phyloP scores from a whole-genome alignment of 1,284 basidiomycete genomes.

The Neotropicomus parvogracilis region DNA sequence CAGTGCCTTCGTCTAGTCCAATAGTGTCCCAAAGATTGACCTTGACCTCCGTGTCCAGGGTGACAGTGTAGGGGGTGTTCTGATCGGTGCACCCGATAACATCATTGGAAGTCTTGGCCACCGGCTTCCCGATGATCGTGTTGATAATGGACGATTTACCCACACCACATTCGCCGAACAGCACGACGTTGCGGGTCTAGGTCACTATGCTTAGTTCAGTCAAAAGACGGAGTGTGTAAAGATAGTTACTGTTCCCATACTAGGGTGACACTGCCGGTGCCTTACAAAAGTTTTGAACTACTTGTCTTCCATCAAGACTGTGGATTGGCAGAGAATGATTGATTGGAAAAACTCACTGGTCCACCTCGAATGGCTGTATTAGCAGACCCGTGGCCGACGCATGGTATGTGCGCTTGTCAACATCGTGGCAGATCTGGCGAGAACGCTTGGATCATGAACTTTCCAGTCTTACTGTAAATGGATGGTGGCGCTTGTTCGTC shows the following conservation, averaged over 20 bases:
- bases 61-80: constrained; percentile 5
- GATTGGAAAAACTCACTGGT: constrained; percentile 10
- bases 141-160: constrained; percentile 32
- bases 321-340: background rate
- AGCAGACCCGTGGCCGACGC: background rate
- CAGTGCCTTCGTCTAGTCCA: constrained; percentile 22
- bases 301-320: background rate
- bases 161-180: constrained; percentile 29
- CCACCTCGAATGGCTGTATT: background rate
- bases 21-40: constrained; percentile 29
- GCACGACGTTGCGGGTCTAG: constrained; percentile 23
- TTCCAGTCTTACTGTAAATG: background rate
- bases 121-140: constrained; percentile 10
- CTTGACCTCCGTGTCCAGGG: constrained; percentile 8
- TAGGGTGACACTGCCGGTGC: background rate
- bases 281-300: no score
- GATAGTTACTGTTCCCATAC: constrained; percentile 17
- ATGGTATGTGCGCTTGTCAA: background rate
- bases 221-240: background rate
- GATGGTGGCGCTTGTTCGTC: background rate
- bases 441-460: background rate
- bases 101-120: constrained; percentile 19
- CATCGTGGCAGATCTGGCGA: background rate
- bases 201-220: background rate
- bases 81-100: constrained; percentile 14